Base-by-base conservation (phyloP, 768 basidiomycete species). In the Gyrodon lividus region DNA sequence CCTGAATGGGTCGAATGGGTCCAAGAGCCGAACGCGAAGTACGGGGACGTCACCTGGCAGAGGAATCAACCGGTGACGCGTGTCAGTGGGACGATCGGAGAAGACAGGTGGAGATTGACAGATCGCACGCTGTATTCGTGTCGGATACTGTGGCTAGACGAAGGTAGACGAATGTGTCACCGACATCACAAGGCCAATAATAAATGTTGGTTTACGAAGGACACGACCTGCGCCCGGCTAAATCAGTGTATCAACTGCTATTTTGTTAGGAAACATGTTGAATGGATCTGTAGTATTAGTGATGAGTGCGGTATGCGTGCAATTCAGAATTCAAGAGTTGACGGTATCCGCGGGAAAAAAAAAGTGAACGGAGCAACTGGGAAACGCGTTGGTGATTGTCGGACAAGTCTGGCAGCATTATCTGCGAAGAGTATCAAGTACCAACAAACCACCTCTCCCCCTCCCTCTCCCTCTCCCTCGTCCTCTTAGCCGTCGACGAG, bases 31-130 rank as follows among this genome's bases (percentile, higher is more conserved):
- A 40, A 60, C 65, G 48, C 53, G 50, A 9, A 69, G 66, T 23
- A 41, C 59, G 48, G 54, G 65, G 50, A 69, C 66, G 46, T 67
- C 66, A 33, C 66, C 66, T 10, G 67, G 64, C 8, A 51, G 65
- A 6, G 51, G 61, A 17, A 28, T 50, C 38, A 61, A 35, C 30
- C 53, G 54, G 33, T 50, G 24, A 31, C 17, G n/a, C 4, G 35
- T n/a, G 35, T 8, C 16, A 3, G 35, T 2, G 10, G 2, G 4
- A n/a, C 2, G 35, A n/a, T 17, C 7, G 1, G 16, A 17, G 35
- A 37, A n/a, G 35, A 37, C 24, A 12, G 31, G 6, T 31, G 31
- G 13, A 14, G 6, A 30, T 10, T 30, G 7, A 2, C 24, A 30
- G 30, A 10, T n/a, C 2, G 10, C 35, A 19, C 35, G 35, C 35